Percentiles rank a stretch among this genome's conserved stretches.
Evolutionary conservation across 306 rosid species (phyloP).

Genomic region (Acacia melanoxylon): DNA sequence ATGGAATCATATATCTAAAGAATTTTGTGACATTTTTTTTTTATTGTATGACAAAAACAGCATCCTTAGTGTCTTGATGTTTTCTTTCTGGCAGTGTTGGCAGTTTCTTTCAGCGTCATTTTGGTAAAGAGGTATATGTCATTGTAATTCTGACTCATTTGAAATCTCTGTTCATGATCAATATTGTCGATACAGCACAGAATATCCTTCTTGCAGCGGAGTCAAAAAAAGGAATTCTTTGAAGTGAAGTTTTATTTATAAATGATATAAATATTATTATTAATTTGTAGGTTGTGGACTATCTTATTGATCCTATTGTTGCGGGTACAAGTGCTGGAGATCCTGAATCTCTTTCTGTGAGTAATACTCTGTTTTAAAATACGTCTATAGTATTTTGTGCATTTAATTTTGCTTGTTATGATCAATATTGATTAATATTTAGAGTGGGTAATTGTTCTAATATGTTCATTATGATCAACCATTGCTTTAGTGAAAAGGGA

Average conservation of each 20-base stretch:
- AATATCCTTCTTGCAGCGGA: constrained; percentile 12
- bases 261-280: not conserved
- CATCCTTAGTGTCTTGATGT: constrained; percentile 20
- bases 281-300: constrained; percentile 79
- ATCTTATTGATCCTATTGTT: constrained; percentile 89
- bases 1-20: constrained; percentile 21
- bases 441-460: constrained; percentile 10
- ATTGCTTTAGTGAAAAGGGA: constrained; percentile 20
- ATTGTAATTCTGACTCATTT: constrained; percentile 5
- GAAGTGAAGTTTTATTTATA: not conserved
- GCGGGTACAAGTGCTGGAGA: constrained; percentile 88
- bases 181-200: constrained; percentile 14
- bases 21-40: constrained; percentile 2
- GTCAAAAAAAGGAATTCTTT: constrained; percentile 6
- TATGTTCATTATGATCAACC: not conserved
- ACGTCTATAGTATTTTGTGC: not conserved
- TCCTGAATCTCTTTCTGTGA: constrained; percentile 94
- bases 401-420: not conserved
- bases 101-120: constrained; percentile 88
- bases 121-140: constrained; percentile 82
- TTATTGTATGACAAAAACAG: constrained; percentile 21
- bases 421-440: constrained; percentile 12
- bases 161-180: constrained; percentile 12
- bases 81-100: constrained; percentile 63
- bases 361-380: constrained; percentile 43